Evolutionary conservation across 495 filamentous ascomycete species (phyloP), one percentile per base, ranked within the genome.

Genomic region (Hypoxylon perforatum): DNA sequence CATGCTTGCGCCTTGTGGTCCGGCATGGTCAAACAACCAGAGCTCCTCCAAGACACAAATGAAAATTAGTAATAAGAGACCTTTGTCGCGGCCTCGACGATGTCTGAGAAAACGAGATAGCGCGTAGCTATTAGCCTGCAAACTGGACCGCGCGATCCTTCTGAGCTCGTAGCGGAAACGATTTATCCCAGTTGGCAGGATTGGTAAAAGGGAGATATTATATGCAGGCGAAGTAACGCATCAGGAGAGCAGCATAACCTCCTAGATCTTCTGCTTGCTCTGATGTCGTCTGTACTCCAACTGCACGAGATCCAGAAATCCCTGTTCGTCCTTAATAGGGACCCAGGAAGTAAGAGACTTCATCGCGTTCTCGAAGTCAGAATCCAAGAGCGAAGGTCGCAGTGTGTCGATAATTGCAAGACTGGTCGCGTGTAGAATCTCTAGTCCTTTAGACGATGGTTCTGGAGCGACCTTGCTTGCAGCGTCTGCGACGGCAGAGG

Each of bases 301-400:
- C 72, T 91, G 88, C n/a, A 92, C 88, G 18, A 99, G 94, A 61
- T 90, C 89, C 92, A 99, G 97, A 67, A 99, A 84, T 35, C 97
- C 74, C 73, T 99, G 95, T 75, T 96, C 92, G 63, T 98, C 96
- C 77, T 91, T 92, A 69, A 99, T 90, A 11, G 96, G 96, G 36
- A 99, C 89, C 90, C 92, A 97, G 57, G 91, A 92, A 38, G 95
- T 99, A 61, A 99, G 85, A 22, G 95, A 91, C 78, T 97, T 97
- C 95, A 99, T 99, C 12, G 90, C 89, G 70, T 96, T 96, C 76
- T 99, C 95, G 71, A 99, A 99, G 69, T 98, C 95, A 4, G 91
- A 92, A 65, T 97, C 93, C 1, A 99, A 84, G 17, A 99, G 82
- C 53, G 97, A 93, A 36, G 97, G 92, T 22, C 92, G 87, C 74